phyloP scores from a whole-genome alignment of 2,329 filamentous ascomycete genomes.

The Aspergillus hortae region DNA sequence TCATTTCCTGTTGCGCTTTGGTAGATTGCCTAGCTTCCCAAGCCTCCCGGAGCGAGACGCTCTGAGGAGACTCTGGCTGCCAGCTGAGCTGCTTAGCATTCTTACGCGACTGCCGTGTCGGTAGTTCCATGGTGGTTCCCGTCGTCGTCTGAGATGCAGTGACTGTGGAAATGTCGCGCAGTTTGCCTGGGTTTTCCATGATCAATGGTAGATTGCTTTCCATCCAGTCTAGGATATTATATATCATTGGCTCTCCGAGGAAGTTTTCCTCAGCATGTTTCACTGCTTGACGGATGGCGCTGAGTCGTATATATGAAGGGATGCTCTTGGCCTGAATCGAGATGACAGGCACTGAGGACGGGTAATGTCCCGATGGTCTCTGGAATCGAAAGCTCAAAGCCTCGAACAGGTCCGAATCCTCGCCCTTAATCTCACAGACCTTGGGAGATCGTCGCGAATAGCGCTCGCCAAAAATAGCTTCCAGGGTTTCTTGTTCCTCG shows the following conservation, averaged over 20 bases:
- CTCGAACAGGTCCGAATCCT: conserved; percentile 44
- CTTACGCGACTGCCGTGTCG: conserved; percentile 27
- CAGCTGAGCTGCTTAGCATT: conserved; percentile 62
- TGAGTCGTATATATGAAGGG: conserved; percentile 90
- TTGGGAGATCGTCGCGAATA: conserved; percentile 60
- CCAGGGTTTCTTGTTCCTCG: conserved; percentile 78
- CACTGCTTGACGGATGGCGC: conserved; percentile 74
- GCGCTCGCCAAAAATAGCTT: conserved; percentile 78
- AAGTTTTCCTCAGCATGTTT: conserved; percentile 67
- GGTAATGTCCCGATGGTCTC: conserved; percentile 67
- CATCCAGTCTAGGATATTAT: conserved; percentile 85
- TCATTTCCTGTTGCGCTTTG: conserved; percentile 69
- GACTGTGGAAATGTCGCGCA: conserved; percentile 80
- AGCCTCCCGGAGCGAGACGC: conserved; percentile 55
- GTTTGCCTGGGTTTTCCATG: conserved; percentile 75
- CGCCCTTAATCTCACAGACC: conserved; percentile 68
- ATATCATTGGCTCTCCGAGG: conserved; percentile 84
- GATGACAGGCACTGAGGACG: conserved; percentile 63
- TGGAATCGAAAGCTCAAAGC: conserved; percentile 62
- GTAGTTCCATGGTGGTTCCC: conserved; percentile 19
- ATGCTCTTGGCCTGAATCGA: conserved; percentile 65
- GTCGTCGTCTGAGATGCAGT: conserved; percentile 48
- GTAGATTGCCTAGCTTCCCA: conserved; percentile 68
- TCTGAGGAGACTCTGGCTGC: conserved; percentile 56
- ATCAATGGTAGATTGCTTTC: conserved; percentile 80